phyloP scores from a whole-genome alignment of 2,329 filamentous ascomycete genomes.

The Emmonsiellopsis sp. region DNA sequence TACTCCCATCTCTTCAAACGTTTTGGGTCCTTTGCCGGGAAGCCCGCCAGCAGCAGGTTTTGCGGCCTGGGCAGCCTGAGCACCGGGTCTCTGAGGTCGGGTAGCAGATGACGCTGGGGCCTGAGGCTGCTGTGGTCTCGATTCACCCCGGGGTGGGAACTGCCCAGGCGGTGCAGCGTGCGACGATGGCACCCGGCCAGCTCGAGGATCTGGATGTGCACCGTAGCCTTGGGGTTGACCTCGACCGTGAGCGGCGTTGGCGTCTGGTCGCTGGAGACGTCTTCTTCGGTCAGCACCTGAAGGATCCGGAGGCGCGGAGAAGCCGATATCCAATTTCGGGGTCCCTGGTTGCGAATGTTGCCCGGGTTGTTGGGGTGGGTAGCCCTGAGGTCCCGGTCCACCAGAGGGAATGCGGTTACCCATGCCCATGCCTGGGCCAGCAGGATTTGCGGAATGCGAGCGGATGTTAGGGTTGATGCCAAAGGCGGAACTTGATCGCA shows the following conservation, averaged over 20 bases:
- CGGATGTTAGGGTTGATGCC: constrained; percentile 41
- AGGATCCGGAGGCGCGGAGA: constrained; percentile 37
- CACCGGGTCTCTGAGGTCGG: constrained; percentile 27
- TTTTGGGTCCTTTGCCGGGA: constrained; percentile 72
- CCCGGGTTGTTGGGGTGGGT: constrained; percentile 23
- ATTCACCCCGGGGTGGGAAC: constrained; percentile 10
- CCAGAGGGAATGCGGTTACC: constrained; percentile 22
- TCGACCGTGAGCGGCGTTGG: constrained; percentile 7
- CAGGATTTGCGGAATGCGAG: constrained; percentile 24
- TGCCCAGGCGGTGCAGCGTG: constrained; percentile 1
- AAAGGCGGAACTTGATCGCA: constrained; percentile 38
- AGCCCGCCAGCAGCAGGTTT: constrained; percentile 25
- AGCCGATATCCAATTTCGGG: constrained; percentile 38
- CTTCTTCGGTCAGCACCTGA: constrained; percentile 29
- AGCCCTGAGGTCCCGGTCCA: constrained; percentile 18
- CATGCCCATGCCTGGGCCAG: constrained; percentile 9
- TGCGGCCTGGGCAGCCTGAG: constrained; percentile 9
- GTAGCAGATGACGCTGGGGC: constrained; percentile 16
- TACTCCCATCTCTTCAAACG: constrained; percentile 98
- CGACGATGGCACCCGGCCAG: background rate
- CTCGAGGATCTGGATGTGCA: constrained; percentile 5
- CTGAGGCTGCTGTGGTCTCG: constrained; percentile 6
- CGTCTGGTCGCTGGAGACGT: constrained; percentile 32
- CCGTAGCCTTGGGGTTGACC: constrained; percentile 14
- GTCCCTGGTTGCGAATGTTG: constrained; percentile 20